phyloP scores from a whole-genome alignment of 371 early-diverging fungal species.

The Fennellomyces sp. region DNA sequence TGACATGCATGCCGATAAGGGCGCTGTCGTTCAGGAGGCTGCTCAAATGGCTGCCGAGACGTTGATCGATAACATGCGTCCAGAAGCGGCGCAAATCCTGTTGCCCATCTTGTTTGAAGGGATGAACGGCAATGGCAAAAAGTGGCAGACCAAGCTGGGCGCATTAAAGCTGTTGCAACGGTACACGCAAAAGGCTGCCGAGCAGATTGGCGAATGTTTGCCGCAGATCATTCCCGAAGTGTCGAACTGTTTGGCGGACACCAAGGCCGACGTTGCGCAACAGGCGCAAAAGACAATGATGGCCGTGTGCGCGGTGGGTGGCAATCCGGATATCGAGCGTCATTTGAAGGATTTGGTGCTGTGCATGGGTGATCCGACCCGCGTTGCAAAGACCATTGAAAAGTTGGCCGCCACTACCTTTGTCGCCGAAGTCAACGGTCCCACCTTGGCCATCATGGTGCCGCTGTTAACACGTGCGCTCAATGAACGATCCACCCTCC shows the following conservation, averaged over 20 bases:
- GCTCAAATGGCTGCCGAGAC: constrained; percentile 64
- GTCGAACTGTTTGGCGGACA: constrained; percentile 74
- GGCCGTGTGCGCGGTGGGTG: constrained; percentile 70
- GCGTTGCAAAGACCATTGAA: constrained; percentile 69
- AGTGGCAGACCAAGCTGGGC: constrained; percentile 80
- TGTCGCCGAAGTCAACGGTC: constrained; percentile 79
- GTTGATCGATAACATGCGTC: constrained; percentile 52
- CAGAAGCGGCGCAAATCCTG: constrained; percentile 58
- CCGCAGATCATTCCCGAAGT: constrained; percentile 76
- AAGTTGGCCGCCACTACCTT: constrained; percentile 80
- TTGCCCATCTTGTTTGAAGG: constrained; percentile 68
- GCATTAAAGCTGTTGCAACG: constrained; percentile 61
- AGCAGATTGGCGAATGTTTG: constrained; percentile 65
- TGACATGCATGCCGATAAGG: constrained; percentile 76
- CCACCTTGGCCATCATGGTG: constrained; percentile 81
- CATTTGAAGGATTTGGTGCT: constrained; percentile 69
- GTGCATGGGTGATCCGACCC: constrained; percentile 77
- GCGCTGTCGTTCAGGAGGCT: constrained; percentile 71
- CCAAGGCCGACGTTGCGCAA: constrained; percentile 67
- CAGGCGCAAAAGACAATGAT: constrained; percentile 60
- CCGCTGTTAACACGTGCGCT: constrained; percentile 68
- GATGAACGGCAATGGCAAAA: constrained; percentile 59
- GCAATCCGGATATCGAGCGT: constrained; percentile 77
- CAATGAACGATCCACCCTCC: constrained; percentile 57
- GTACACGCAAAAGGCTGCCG: constrained; percentile 62